Evolutionary conservation across 805 yeast genomes (phyloP).

Genomic region (Yamadazyma sp.): DNA sequence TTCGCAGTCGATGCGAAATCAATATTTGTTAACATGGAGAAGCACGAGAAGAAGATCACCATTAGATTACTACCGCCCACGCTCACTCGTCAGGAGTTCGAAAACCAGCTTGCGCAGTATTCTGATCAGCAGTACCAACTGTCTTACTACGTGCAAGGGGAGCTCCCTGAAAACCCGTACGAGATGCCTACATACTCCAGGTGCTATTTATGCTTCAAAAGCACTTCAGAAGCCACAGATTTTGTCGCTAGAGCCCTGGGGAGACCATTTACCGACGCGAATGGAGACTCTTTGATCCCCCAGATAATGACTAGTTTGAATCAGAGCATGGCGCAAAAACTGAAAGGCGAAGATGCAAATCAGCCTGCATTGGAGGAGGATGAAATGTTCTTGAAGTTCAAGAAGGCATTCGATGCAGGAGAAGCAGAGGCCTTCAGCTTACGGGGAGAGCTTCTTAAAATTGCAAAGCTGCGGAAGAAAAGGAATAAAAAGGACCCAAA

Average conservation of each 20-base stretch:
- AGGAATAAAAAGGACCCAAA: conserved; percentile 7
- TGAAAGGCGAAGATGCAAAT: background rate
- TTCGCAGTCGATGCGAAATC: conserved; percentile 1
- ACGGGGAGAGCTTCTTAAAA: conserved; percentile 4
- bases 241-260: conserved; percentile 25
- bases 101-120: conserved; percentile 16
- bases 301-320: conserved; percentile 33
- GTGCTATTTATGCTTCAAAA: conserved; percentile 39
- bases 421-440: conserved; percentile 3
- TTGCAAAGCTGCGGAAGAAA: conserved; percentile 6
- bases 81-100: conserved; percentile 28
- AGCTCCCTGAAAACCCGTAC: conserved; percentile 38
- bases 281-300: conserved; percentile 32
- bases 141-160: conserved; percentile 43
- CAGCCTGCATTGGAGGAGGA: conserved; percentile 9
- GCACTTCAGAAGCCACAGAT: conserved; percentile 22
- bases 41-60: conserved; percentile 8
- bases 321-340: conserved; percentile 4
- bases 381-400: conserved; percentile 8
- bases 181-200: conserved; percentile 42
- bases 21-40: too few relatives aligned
- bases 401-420: conserved; percentile 7
- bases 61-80: conserved; percentile 48
- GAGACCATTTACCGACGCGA: conserved; percentile 25
- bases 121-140: conserved; percentile 12